Evolutionary conservation across 768 basidiomycete species (phyloP).

Genomic region (Lentinula boryana): DNA sequence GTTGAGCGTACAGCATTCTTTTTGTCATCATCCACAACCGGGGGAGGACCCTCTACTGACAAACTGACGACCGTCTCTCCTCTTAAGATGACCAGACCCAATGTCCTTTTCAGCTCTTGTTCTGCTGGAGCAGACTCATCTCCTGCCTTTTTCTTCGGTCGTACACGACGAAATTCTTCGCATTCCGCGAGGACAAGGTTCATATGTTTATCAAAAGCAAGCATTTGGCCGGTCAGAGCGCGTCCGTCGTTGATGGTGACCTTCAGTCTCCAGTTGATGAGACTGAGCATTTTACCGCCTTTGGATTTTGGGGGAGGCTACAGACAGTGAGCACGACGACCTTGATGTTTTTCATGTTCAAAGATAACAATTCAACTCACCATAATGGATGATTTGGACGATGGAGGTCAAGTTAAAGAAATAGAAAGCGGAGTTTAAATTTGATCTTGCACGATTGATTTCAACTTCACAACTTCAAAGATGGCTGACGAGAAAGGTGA

Average conservation of each 20-base stretch:
- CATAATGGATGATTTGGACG: conserved; percentile 3
- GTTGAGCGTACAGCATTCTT: conserved; percentile 63
- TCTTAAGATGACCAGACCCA: conserved; percentile 94
- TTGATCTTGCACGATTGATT: not conserved
- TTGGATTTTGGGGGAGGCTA: conserved; percentile 93
- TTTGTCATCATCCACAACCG: conserved; percentile 85
- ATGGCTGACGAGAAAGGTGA: conserved; percentile 6
- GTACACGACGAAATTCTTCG: conserved; percentile 92
- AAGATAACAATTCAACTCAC: not conserved
- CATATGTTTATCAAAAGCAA: conserved; percentile 99
- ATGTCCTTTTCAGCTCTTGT: conserved; percentile 93
- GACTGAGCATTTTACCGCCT: conserved; percentile 95
- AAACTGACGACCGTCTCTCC: conserved; percentile 96
- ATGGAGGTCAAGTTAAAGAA: not conserved
- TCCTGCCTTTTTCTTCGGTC: conserved; percentile 87
- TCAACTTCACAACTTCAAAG: not conserved
- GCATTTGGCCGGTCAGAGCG: conserved; percentile 94
- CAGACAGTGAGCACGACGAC: not conserved
- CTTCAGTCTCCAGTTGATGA: conserved; percentile 97
- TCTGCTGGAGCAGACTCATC: conserved; percentile 63
- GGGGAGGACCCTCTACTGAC: conserved; percentile 93
- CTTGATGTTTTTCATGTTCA: not conserved
- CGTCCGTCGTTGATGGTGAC: conserved; percentile 98
- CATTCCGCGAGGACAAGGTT: conserved; percentile 97
- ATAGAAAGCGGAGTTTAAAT: not conserved